phyloP scores from a whole-genome alignment of 202 grass and related monocot species.

The Eragrostis tef region DNA sequence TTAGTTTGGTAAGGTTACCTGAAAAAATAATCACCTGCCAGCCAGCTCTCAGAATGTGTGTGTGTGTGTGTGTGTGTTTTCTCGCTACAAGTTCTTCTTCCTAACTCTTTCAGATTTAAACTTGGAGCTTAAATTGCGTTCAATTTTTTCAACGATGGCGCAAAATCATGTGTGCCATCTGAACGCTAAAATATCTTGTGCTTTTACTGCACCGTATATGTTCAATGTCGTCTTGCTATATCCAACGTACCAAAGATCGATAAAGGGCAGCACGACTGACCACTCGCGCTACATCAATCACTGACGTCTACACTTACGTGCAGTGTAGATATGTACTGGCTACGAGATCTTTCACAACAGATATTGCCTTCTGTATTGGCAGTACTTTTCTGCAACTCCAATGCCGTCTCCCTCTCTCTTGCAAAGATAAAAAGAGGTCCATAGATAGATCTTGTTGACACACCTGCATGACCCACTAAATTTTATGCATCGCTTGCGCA shows the following conservation, averaged over 20 bases:
- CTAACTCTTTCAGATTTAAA: not conserved
- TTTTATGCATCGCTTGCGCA: not conserved
- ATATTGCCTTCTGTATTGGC: slow-evolving; percentile 35
- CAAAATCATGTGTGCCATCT: not conserved
- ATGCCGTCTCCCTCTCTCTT: slow-evolving; percentile 12
- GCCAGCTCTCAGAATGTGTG: not conserved
- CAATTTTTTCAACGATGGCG: not conserved
- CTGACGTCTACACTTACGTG: slow-evolving; percentile 25
- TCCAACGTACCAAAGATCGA: not conserved
- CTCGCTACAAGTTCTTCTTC: not conserved
- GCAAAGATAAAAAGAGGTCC: slow-evolving; percentile 41
- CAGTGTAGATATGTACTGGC: slow-evolving; percentile 20
- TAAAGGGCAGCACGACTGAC: slow-evolving; percentile 18
- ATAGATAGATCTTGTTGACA: slow-evolving; percentile 37
- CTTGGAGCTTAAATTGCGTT: not conserved
- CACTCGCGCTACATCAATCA: not conserved
- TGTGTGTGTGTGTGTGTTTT: not conserved
- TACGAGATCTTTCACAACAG: slow-evolving; percentile 29
- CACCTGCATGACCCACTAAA: slow-evolving; percentile 35
- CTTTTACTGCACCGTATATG: too few relatives aligned
- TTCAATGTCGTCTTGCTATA: slow-evolving; percentile 21
- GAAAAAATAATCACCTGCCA: not conserved
- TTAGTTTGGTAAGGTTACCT: not conserved
- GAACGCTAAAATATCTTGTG: too few relatives aligned
- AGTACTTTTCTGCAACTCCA: slow-evolving; percentile 34